Percentiles rank a stretch among this genome's conserved stretches.
phyloP scores from a whole-genome alignment of 345 rosid species.

The Leavenworthia alabamica region DNA sequence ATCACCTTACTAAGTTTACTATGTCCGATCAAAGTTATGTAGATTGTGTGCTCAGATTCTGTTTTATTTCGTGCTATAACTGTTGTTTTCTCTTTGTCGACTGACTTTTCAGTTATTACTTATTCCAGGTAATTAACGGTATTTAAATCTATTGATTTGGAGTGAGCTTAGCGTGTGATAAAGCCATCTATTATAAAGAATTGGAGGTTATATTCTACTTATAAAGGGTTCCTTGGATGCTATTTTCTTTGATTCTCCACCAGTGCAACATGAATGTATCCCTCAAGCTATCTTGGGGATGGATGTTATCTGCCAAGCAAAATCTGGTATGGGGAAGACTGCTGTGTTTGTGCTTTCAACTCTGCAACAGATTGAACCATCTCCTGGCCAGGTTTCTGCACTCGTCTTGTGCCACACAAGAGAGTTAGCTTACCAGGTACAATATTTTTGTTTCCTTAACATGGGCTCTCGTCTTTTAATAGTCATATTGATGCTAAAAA shows the following conservation, averaged over 20 bases:
- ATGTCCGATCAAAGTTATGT: too few species aligned
- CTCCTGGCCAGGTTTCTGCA: conserved; percentile 88
- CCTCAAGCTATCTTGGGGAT: conserved; percentile 98
- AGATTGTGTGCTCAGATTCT: too few species aligned
- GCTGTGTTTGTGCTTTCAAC: conserved; percentile 91
- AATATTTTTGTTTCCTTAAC: background rate
- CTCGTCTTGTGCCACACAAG: conserved; percentile 93
- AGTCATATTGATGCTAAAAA: background rate
- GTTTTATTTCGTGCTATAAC: background rate
- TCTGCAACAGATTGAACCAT: conserved; percentile 87
- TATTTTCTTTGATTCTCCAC: conserved; percentile 76
- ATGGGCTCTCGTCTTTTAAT: background rate
- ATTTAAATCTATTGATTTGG: conserved; percentile 49
- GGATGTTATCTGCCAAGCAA: conserved; percentile 99
- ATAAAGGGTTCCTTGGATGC: conserved; percentile 60
- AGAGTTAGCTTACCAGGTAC: conserved; percentile 89
- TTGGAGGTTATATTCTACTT: conserved; percentile 69
- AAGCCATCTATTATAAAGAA: conserved; percentile 59
- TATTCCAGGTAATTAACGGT: conserved; percentile 13
- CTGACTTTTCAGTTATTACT: background rate
- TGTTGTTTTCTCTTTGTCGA: background rate
- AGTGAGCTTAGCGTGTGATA: conserved; percentile 57
- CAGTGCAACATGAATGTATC: conserved; percentile 99
- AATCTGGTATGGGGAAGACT: conserved; percentile 99
- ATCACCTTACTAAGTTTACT: background rate